A percentile compares a stretch with the other conserved stretches of the same genome.
Conservation (phyloP, 179 eudicot genomes). For the Spinacia oleracea region DNA sequence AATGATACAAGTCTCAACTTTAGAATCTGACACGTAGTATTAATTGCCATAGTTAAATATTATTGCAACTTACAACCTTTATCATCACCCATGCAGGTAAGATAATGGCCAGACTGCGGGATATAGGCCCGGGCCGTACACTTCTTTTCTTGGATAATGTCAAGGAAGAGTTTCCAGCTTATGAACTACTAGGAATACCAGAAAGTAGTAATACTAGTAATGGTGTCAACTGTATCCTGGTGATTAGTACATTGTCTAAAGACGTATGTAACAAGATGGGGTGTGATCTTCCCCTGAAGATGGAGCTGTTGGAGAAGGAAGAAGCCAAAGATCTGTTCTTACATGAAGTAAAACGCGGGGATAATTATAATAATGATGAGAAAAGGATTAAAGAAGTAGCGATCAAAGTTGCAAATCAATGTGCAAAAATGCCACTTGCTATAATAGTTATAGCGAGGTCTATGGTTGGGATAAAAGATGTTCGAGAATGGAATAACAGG, state of each 20-base stretch:
- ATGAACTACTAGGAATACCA: constrained; percentile 19
- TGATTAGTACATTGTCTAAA: constrained; percentile 13
- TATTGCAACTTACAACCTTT: too few species aligned
- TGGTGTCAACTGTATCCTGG: neutral
- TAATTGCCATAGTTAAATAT: too few species aligned
- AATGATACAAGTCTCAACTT: too few species aligned
- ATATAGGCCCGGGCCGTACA: constrained; percentile 7
- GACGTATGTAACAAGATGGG: constrained; percentile 24
- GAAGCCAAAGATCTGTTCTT: constrained; percentile 22
- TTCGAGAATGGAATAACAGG: constrained; percentile 17
- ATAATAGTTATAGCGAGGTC: constrained; percentile 18
- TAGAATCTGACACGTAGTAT: too few species aligned
- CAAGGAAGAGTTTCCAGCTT: constrained; percentile 15
- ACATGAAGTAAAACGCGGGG: neutral
- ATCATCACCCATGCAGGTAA: too few species aligned
- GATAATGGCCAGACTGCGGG: constrained; percentile 7
- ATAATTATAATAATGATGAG: neutral
- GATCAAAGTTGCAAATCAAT: constrained; percentile 13
- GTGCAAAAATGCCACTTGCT: constrained; percentile 28
- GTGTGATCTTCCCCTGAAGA: constrained; percentile 8
- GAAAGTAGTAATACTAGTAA: neutral
- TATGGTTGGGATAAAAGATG: constrained; percentile 5
- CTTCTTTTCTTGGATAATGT: constrained; percentile 19
- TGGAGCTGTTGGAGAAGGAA: neutral
- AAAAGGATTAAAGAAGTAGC: neutral